Evolutionary conservation across 164 flowering plant genomes (phyloP).

Genomic region (Tetrastigma voinierianum): DNA sequence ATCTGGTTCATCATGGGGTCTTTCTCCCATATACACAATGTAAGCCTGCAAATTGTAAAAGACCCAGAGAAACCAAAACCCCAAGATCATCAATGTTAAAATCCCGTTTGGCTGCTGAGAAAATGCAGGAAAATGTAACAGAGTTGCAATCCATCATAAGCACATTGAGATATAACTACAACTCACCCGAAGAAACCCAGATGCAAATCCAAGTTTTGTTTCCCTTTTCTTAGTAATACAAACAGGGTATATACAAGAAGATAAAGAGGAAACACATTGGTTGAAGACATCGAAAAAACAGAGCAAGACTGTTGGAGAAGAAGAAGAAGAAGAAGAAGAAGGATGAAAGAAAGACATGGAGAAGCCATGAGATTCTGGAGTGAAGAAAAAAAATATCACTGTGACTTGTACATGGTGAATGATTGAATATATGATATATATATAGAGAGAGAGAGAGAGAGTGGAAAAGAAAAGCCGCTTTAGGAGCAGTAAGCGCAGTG

Average conservation of each 20-base stretch:
- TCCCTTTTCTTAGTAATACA: too few relatives aligned
- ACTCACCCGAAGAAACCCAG: too few relatives aligned
- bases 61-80: not conserved
- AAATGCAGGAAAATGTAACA: too few relatives aligned
- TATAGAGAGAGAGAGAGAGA: too few relatives aligned
- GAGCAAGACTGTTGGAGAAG: not conserved
- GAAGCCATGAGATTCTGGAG: slow-evolving; percentile 12
- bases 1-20: slow-evolving; percentile 24
- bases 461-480: too few relatives aligned
- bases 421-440: too few relatives aligned
- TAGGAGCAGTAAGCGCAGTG: too few relatives aligned
- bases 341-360: not conserved
- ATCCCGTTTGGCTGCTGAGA: too few relatives aligned
- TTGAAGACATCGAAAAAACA: slow-evolving; percentile 4
- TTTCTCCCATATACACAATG: slow-evolving; percentile 47
- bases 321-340: slow-evolving; percentile 3
- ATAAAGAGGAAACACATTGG: slow-evolving; percentile 14
- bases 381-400: not conserved
- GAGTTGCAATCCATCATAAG: too few relatives aligned
- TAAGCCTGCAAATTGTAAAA: slow-evolving; percentile 35
- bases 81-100: not conserved
- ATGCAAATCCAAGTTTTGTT: too few relatives aligned
- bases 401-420: too few relatives aligned
- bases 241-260: too few relatives aligned
- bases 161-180: not conserved